Conservation (phyloP, 1,284 basidiomycete genomes). For the Ceratobasidium sp. region DNA sequence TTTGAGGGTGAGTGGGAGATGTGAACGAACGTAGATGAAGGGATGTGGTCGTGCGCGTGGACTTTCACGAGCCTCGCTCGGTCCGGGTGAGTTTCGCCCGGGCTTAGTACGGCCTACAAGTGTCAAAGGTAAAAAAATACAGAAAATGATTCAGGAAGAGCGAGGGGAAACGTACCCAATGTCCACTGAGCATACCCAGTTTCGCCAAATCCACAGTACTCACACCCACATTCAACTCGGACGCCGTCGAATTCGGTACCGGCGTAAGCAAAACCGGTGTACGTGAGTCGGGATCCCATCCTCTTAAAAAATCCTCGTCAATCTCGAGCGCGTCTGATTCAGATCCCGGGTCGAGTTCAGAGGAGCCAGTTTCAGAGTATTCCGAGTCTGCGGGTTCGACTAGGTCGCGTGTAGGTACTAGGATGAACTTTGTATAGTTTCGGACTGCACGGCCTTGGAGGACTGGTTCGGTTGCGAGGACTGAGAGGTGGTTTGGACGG, state of each 20-base stretch:
- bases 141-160: not conserved
- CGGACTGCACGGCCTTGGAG: constrained; percentile 74
- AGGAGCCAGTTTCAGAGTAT: constrained; percentile 48
- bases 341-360: constrained; percentile 50
- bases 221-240: constrained; percentile 62
- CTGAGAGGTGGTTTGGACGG: constrained; percentile 50
- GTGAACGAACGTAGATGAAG: constrained; percentile 55
- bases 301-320: constrained; percentile 77
- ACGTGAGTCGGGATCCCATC: constrained; percentile 59
- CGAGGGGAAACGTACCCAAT: constrained; percentile 77
- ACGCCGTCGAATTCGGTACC: not conserved
- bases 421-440: constrained; percentile 71
- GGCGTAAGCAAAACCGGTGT: constrained; percentile 49
- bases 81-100: constrained; percentile 35
- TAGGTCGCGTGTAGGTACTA: constrained; percentile 61
- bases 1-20: constrained; percentile 8
- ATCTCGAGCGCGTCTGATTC: constrained; percentile 71
- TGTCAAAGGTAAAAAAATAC: not conserved
- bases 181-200: constrained; percentile 84
- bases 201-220: constrained; percentile 75
- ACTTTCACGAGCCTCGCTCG: constrained; percentile 67
- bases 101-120: constrained; percentile 48
- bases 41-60: constrained; percentile 66
- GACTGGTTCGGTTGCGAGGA: constrained; percentile 72
- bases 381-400: constrained; percentile 53